Percentiles rank a stretch among this genome's conserved stretches.
Conservation (phyloP, 2,329 filamentous ascomycete genomes). For the Lasiodiplodia citricola region DNA sequence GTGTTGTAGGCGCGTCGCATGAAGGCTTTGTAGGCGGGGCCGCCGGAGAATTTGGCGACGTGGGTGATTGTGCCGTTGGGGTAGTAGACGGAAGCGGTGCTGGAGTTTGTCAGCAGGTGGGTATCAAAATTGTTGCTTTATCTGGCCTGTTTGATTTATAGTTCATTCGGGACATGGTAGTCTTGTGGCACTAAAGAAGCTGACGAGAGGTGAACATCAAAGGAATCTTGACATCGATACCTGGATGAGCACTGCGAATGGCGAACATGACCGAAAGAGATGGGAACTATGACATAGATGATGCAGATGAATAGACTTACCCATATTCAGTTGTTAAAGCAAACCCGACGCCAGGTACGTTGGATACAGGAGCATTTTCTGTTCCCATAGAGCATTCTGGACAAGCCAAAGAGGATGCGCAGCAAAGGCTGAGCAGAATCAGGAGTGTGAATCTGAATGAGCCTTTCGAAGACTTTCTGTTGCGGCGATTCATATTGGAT, state of each 20-base stretch:
- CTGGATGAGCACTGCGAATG: neutral
- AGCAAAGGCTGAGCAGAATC: neutral
- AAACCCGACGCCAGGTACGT: neutral
- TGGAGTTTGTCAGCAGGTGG: neutral
- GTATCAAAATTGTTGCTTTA: neutral
- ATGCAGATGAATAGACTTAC: neutral
- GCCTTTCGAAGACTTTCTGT: neutral
- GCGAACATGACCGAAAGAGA: neutral
- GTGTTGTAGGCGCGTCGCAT: neutral
- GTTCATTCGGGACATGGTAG: neutral
- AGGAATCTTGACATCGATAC: neutral
- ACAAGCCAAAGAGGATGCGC: neutral
- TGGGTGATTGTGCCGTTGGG: neutral
- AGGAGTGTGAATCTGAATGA: neutral
- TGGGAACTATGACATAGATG: no score
- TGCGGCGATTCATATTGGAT: neutral
- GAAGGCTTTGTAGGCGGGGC: neutral
- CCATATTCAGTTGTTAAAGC: neutral
- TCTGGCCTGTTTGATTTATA: neutral
- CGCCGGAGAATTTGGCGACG: neutral
- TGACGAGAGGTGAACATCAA: neutral
- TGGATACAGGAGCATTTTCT: neutral
- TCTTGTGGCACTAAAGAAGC: neutral
- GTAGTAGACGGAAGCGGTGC: constrained; percentile 11
- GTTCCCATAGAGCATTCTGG: neutral